phyloP scores from a whole-genome alignment of 352 stramenopile genomes.

The Phytophthora constricta region DNA sequence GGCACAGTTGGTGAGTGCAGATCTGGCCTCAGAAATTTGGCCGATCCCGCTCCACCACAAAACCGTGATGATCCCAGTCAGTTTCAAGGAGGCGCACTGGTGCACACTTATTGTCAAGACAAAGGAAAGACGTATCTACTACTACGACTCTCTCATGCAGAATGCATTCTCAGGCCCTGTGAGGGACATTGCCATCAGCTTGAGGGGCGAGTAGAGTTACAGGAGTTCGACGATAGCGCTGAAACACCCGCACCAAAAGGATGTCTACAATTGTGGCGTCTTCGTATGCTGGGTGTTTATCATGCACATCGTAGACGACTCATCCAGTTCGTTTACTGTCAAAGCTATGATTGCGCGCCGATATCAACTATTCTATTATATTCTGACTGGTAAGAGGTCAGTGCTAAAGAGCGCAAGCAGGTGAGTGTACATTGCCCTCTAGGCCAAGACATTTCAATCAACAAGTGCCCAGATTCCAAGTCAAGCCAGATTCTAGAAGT shows the following conservation, averaged over 20 bases:
- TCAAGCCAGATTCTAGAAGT: too few species aligned
- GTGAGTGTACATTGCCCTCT: too few species aligned
- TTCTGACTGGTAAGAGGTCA: not conserved
- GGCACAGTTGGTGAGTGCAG: too few species aligned
- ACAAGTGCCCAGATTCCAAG: too few species aligned
- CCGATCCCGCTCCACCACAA: too few species aligned
- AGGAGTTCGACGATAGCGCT: not conserved
- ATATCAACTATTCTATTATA: not conserved
- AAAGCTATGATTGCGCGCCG: not conserved
- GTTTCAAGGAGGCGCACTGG: slow-evolving; percentile 29
- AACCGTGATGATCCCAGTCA: slow-evolving; percentile 54
- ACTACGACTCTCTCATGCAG: not conserved
- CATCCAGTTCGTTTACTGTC: not conserved
- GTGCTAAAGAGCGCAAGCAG: too few species aligned
- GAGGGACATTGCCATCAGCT: not conserved
- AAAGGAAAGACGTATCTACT: not conserved
- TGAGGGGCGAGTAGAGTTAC: not conserved
- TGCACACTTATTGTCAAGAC: not conserved
- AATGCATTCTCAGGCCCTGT: not conserved
- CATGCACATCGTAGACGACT: not conserved
- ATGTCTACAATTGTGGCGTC: not conserved
- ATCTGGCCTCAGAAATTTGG: too few species aligned
- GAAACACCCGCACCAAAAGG: not conserved
- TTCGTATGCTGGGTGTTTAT: not conserved
- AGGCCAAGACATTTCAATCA: too few species aligned